Conservation (phyloP, 2,329 filamentous ascomycete genomes). For the Zymoseptoria passerinii region DNA sequence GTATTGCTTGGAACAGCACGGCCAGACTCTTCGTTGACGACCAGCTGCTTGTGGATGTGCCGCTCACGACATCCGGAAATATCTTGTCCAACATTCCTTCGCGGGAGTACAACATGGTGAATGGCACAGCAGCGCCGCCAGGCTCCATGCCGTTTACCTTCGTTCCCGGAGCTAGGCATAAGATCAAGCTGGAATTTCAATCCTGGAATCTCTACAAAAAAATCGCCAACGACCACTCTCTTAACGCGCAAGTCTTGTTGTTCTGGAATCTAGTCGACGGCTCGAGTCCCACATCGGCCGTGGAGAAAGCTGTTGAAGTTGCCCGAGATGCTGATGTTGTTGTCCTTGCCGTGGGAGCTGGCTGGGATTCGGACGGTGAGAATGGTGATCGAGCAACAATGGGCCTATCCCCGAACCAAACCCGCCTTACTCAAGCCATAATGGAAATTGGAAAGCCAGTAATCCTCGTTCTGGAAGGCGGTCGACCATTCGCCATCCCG, state of each 20-base stretch:
- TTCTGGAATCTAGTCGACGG: conserved; percentile 13
- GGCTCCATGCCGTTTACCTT: conserved; percentile 11
- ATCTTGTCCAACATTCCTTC: conserved; percentile 13
- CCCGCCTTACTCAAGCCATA: conserved; percentile 6
- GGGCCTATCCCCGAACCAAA: conserved; percentile 9
- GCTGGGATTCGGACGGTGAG: conserved; percentile 13
- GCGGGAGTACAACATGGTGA: conserved; percentile 4
- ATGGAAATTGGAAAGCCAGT: conserved; percentile 5
- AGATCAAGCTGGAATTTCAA: conserved; percentile 11
- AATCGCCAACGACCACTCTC: conserved; percentile 9
- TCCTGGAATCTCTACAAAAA: conserved; percentile 15
- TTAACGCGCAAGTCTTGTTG: conserved; percentile 12
- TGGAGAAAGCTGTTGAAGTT: conserved; percentile 6
- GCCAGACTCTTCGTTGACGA: conserved; percentile 12
- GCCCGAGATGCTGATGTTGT: conserved; percentile 4
- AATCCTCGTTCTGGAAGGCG: conserved; percentile 9
- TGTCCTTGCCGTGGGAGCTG: conserved; percentile 8
- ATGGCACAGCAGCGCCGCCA: conserved; percentile 10
- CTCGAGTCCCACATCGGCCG: conserved; percentile 3
- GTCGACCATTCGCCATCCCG: conserved; percentile 10
- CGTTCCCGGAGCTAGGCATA: conserved; percentile 8
- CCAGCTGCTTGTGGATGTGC: conserved; percentile 7
- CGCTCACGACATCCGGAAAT: conserved; percentile 11
- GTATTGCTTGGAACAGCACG: conserved; percentile 10
- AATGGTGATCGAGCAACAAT: conserved; percentile 11